Evolutionary conservation across 1,139 yeast genomes (phyloP), one percentile per base, ranked within the genome.

Genomic region (Magnusiomyces paraingens): DNA sequence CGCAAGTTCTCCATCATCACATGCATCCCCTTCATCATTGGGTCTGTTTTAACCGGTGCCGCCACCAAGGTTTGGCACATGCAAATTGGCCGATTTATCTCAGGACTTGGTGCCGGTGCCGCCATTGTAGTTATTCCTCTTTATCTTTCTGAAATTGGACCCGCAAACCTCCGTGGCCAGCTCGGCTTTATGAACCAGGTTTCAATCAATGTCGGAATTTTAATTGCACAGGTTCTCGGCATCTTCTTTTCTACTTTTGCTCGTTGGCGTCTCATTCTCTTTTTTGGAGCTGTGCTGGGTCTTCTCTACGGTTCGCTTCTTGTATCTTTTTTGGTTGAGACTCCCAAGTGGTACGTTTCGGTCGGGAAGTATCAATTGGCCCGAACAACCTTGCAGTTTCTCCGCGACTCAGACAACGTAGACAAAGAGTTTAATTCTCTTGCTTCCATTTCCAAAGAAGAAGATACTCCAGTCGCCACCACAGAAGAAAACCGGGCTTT

Each of bases 181-280:
- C 74, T 91, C 58, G 98, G 99, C 0, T 79, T 94, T 21, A 82
- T 88, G 86, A 86, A 86, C 58, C 99, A 93, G 69, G 83, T 89
- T 1, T 81, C 88, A 32, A 84, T 90, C 55, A 91, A 90, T 64
- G 61, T 85, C 18, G 99, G 99, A 0, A 91, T 93, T 49, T 72
- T 91, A 47, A 59, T 84, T 20, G 86, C 96, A 0, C 98, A 91
- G 67, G 58, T 81, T 3, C 69, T 87, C 22, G 95, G 97, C 0
- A 73, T 87, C 15, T 64, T 65, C 43, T 84, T 85, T 82, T 81
- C 91, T 15, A 80, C 82, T 56, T 76, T 78, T 51, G 72, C 75
- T 47, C 73, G 78, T 44, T 93, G 98, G 98, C 76, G 97, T 60
- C 71, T 68, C 55, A 75, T 93, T 26, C 71, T 93, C 51, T 70